Percentiles rank a stretch among this genome's conserved stretches.
Conservation (phyloP, 2,329 filamentous ascomycete species). For the Pseudocercospora musae region DNA sequence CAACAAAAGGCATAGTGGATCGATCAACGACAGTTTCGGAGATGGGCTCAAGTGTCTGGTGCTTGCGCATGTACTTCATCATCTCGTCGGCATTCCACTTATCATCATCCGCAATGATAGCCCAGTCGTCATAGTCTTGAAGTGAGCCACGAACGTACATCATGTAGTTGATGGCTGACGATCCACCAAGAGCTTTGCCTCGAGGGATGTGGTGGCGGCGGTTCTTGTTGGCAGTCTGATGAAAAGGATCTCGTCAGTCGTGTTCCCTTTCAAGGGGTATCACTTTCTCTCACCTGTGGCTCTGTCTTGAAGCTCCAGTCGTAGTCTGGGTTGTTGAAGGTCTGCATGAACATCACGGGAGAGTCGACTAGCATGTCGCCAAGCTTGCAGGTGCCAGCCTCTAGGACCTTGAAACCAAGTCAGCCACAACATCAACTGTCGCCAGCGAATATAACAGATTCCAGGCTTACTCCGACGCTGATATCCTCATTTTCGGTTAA, state of each 20-base stretch:
- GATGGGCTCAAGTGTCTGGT: constrained; percentile 38
- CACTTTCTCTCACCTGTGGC: constrained; percentile 17
- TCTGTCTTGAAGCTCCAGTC: constrained; percentile 27
- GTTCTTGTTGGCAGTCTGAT: constrained; percentile 19
- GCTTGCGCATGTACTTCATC: constrained; percentile 44
- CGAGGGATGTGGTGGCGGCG: constrained; percentile 27
- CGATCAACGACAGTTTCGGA: constrained; percentile 28
- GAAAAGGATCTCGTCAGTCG: not conserved
- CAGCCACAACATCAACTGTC: not conserved
- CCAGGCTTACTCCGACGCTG: constrained; percentile 20
- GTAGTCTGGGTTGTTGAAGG: constrained; percentile 27
- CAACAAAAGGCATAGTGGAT: constrained; percentile 32
- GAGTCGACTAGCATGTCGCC: constrained; percentile 27
- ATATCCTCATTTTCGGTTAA: constrained; percentile 33
- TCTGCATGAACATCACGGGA: constrained; percentile 27
- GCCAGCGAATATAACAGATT: not conserved
- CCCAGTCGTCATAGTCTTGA: constrained; percentile 50
- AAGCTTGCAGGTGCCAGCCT: constrained; percentile 31
- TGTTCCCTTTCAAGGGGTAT: not conserved
- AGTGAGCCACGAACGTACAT: constrained; percentile 44
- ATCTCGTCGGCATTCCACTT: constrained; percentile 48
- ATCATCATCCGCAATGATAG: constrained; percentile 39
- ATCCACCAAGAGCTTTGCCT: constrained; percentile 41
- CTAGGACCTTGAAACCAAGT: constrained; percentile 26
- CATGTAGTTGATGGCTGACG: constrained; percentile 40